Base-by-base conservation (phyloP, 2,329 filamentous ascomycete genomes). In the Cyphellophora europaea region DNA sequence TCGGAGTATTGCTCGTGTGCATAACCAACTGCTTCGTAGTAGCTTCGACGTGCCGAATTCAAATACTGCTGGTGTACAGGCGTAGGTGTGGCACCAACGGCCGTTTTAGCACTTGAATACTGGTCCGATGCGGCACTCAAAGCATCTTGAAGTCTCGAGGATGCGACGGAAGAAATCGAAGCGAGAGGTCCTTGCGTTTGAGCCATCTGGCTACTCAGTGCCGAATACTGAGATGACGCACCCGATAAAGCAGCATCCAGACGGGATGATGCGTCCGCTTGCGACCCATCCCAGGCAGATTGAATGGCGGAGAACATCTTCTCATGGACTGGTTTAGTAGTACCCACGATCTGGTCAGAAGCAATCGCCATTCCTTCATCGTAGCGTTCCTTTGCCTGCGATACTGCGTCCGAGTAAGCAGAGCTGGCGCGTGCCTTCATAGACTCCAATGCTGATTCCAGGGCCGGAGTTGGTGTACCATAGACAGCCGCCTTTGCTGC, bases 1-100 rank as follows among this genome's bases (percentile, higher is more conserved):
- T 79, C 79, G 4, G 79, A 77, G 55, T 91, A 91, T 23, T 79
- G 75, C 28, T 78, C 83, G 50, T 93, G 81, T 1, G 86, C 85
- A 29, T 85, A 57, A 17, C 85, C 85, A 15, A 91, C 58, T 8
- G 79, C 83, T 44, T 85, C 80, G 48, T 86, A 88, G 57, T 89
- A 89, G 38, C 80, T 63, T 68, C 78, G 53, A 66, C 74, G 53
- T 63, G 74, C 60, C 67, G 72, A 65, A 60, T 79, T 57, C 62
- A 79, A 41, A 56, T 70, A 56, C 53, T 66, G 56, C 49, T 74
- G 44, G 59, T 75, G 44, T 54, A 67, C 63, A 17, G 64, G 62
- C 1, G 79, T 77, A 2, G 78, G 71, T 27, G 78, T 72, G 11
- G 76, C 68, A 13, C 78, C 74, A 27, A 81, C 64, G 17, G 76